Base-by-base conservation (phyloP, 306 rosid species). In the Cicer pinnatifidum region DNA sequence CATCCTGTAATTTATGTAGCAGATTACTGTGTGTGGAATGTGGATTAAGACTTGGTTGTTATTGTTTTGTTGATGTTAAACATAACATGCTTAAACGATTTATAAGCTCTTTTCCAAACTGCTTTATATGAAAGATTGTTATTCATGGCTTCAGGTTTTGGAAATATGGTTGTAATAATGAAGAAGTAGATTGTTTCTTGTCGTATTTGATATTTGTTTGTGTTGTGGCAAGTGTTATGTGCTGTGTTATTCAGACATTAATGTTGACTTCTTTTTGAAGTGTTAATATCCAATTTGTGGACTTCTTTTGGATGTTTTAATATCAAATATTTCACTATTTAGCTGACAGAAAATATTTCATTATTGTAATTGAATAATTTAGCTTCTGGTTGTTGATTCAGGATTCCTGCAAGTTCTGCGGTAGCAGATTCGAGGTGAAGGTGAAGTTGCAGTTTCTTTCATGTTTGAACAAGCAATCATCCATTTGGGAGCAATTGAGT, bases 391-490 rank as follows among this genome's bases (percentile, higher is more conserved):
- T 80, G 47, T 41, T 84, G 44, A 20, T 28, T 23, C 66, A 74
- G 85, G 82, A 63, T 45, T 40, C 53, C 69, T 84, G 85, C 87
- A 69, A 75, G 86, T 60, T 77, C 80, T 57, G 40, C 71, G 37
- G 76, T 9, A 13, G 82, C 81, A 80, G 85, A 80, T 72, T 72
- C 67, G 58, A 85, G 83, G 84, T 80, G 87, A 81, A 87, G 81
- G 85, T 77, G 82, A 72, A 62, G 79, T 79, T 76, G 86, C 78
- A 88, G 83, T 77, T 75, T 88, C 77, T 85, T 88, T 88, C 87
- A 88, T 88, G 92, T 88, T 88, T 86, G 86, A 88, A 76, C 82
- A 44, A 82, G 92, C 85, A 65, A 82, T 75, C 39, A 83, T 82
- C 86, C 71, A 71, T 77, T 79, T 81, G 75, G 89, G 89, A 81